A percentile compares a stretch with the other conserved stretches of the same genome.
phyloP scores from a whole-genome alignment of 2,329 filamentous ascomycete genomes.

The Botrytis paeoniae region DNA sequence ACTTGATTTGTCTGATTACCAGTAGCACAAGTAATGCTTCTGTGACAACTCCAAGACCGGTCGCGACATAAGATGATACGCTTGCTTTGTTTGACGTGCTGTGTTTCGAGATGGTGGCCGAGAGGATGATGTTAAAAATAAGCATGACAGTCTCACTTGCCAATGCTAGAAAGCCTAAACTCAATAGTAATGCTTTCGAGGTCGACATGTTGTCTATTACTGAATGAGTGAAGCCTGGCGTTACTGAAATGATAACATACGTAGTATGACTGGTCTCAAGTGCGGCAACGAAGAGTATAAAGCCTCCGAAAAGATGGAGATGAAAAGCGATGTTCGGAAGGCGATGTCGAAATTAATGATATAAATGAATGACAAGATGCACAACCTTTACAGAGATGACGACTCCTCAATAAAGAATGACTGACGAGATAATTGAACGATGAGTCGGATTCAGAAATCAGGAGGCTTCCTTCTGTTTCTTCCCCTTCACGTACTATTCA shows the following conservation, averaged over 20 bases:
- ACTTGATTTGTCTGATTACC: conserved; percentile 32
- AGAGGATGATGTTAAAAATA: conserved; percentile 36
- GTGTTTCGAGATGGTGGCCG: conserved; percentile 27
- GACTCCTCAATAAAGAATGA: not conserved
- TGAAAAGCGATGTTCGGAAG: not conserved
- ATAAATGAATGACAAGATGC: conserved; percentile 5
- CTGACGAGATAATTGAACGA: not conserved
- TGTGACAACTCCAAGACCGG: conserved; percentile 28
- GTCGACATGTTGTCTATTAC: conserved; percentile 27
- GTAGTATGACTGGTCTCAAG: not conserved
- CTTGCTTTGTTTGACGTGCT: conserved; percentile 21
- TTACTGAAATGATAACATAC: conserved; percentile 10
- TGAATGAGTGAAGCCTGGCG: conserved; percentile 8
- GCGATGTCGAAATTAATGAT: not conserved
- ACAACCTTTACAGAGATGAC: conserved; percentile 1
- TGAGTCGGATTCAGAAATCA: conserved; percentile 2
- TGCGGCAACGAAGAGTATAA: not conserved
- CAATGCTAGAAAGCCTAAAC: conserved; percentile 34
- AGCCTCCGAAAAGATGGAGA: not conserved
- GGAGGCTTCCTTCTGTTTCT: conserved; percentile 5
- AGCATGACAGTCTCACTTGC: conserved; percentile 33
- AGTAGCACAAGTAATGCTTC: conserved; percentile 30
- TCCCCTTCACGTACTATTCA: conserved; percentile 9
- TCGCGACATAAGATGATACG: conserved; percentile 32
- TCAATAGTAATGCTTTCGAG: conserved; percentile 28